These are phyloP conservation scores for Microcyclospora tardicrescens DNA, from an alignment of 2,329 filamentous ascomycete genomes.

Conservation along the genomic window DNA sequence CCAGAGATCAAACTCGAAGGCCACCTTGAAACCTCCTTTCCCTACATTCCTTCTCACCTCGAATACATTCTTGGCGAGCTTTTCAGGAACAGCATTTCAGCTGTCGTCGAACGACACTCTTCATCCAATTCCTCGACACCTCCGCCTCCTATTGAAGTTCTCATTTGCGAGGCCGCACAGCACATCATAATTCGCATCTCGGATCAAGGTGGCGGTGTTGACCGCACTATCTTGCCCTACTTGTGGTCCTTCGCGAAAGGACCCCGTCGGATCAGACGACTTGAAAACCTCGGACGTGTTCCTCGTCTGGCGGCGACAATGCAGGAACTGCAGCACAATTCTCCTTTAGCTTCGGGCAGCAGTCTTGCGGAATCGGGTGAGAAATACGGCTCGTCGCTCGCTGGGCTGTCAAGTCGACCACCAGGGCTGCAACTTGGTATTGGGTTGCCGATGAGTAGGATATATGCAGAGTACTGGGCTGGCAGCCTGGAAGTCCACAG, in stretches of 20 bases:
- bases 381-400: conserved; percentile 52
- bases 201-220: conserved; percentile 86
- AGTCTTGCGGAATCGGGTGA: conserved; percentile 12
- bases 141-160: conserved; percentile 83
- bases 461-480: conserved; percentile 98
- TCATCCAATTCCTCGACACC: conserved; percentile 45
- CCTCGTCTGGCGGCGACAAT: conserved; percentile 87
- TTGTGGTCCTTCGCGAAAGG: conserved; percentile 97
- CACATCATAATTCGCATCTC: conserved; percentile 95
- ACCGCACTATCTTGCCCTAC: conserved; percentile 70
- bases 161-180: conserved; percentile 85
- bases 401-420: conserved; percentile 66
- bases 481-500: conserved; percentile 83
- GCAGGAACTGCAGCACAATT: conserved; percentile 42
- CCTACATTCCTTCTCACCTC: conserved; percentile 88
- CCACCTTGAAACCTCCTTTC: conserved; percentile 80
- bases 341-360: conserved; percentile 1
- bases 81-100: conserved; percentile 86
- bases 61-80: conserved; percentile 97
- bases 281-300: conserved; percentile 77
- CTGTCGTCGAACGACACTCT: conserved; percentile 61
- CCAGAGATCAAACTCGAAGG: conserved; percentile 75
- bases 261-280: conserved; percentile 58
- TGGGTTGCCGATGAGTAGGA: conserved; percentile 80
- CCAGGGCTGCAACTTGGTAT: conserved; percentile 83